A percentile compares a stretch with the other conserved stretches of the same genome.
Evolutionary conservation across 495 filamentous ascomycete genomes (phyloP).

Genomic region (Recurvomyces mirabilis): DNA sequence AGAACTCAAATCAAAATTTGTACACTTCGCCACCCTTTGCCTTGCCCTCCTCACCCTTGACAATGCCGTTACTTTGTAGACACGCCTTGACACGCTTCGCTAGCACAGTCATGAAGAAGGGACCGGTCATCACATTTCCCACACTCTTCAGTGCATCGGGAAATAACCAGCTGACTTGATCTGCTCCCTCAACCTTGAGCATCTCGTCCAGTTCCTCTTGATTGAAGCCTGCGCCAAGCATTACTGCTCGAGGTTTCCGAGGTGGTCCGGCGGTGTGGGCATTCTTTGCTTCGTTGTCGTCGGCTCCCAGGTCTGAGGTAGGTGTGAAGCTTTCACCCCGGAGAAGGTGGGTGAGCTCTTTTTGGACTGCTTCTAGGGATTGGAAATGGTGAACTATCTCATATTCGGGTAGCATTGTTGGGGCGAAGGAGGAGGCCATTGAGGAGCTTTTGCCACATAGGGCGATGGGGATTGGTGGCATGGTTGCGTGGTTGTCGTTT

Average conservation of each 20-base stretch:
- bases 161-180: slow-evolving; percentile 11
- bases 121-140: background rate
- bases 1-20: slow-evolving; percentile 4
- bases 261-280: background rate
- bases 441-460: slow-evolving; percentile 13
- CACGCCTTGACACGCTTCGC: slow-evolving; percentile 9
- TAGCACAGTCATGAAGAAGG: slow-evolving; percentile 10
- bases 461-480: slow-evolving; percentile 14
- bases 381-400: slow-evolving; percentile 16
- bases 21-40: slow-evolving; percentile 3
- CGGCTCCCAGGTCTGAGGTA: slow-evolving; percentile 5
- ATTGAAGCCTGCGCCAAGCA: slow-evolving; percentile 14
- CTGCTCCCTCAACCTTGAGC: slow-evolving; percentile 2
- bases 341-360: slow-evolving; percentile 13
- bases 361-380: background rate
- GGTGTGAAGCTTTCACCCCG: slow-evolving; percentile 1
- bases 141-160: slow-evolving; percentile 16
- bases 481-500: background rate
- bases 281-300: slow-evolving; percentile 2
- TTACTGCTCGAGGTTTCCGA: slow-evolving; percentile 5
- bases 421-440: slow-evolving; percentile 10
- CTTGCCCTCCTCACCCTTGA: slow-evolving; percentile 4
- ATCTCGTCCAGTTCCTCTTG: slow-evolving; percentile 10
- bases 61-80: slow-evolving; percentile 7
- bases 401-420: slow-evolving; percentile 13